phyloP scores from a whole-genome alignment of 2,329 filamentous ascomycete species.

The Phoma sp. region DNA sequence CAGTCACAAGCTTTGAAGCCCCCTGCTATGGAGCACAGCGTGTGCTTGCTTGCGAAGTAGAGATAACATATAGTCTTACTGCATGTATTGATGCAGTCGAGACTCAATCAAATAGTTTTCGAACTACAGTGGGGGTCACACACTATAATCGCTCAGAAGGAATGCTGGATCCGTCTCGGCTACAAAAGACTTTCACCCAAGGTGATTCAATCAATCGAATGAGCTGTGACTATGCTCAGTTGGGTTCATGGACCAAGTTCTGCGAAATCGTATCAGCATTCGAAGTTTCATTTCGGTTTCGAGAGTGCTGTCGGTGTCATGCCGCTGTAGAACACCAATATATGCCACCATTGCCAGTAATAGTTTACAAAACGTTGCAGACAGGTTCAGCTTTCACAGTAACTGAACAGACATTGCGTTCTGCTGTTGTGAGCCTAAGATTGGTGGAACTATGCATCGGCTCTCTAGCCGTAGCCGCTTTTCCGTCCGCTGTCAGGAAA shows the following conservation, averaged over 20 bases:
- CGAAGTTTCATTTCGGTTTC: background rate
- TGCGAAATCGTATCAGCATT: no score
- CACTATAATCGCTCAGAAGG: background rate
- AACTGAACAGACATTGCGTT: background rate
- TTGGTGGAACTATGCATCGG: background rate
- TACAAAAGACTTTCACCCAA: no score
- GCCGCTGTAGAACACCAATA: no score
- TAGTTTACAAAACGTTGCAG: background rate
- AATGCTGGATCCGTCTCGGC: no score
- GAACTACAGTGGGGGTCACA: background rate
- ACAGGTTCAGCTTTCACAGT: background rate
- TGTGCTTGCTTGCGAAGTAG: constrained; percentile 2
- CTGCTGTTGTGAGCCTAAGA: background rate
- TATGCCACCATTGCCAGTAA: background rate
- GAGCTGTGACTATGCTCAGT: no score
- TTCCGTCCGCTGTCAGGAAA: constrained; percentile 4
- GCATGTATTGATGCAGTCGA: background rate
- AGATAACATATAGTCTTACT: background rate
- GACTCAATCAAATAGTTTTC: background rate
- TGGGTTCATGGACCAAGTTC: no score
- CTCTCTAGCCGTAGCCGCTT: background rate
- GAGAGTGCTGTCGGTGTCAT: background rate
- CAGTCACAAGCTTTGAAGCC: background rate
- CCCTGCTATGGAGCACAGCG: constrained; percentile 3
- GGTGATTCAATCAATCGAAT: no score